phyloP scores from a whole-genome alignment of 2,329 filamentous ascomycete genomes.

The Aureobasidium mangrovei region DNA sequence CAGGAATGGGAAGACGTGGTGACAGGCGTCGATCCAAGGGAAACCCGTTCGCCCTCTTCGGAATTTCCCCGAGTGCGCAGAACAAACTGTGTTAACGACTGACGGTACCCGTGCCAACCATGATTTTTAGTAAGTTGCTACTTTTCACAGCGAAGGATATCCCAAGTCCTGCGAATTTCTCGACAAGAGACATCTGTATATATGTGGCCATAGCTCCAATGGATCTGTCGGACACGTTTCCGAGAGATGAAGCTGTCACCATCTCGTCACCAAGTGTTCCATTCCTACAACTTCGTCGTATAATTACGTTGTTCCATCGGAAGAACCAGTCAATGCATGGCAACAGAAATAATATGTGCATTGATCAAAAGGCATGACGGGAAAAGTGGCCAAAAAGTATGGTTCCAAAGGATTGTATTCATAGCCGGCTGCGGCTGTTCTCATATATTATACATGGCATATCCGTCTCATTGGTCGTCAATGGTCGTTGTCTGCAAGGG shows the following conservation, averaged over 20 bases:
- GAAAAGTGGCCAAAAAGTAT: not conserved
- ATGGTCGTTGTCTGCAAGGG: not conserved
- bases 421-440: conserved; percentile 6
- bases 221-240: not conserved
- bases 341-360: not conserved
- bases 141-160: no score
- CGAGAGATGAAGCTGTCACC: not conserved
- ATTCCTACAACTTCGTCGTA: no score
- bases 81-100: not conserved
- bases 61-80: no score
- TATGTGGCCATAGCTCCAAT: not conserved
- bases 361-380: not conserved
- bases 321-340: not conserved
- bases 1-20: no score
- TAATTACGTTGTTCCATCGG: no score
- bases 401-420: not conserved
- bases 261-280: not conserved
- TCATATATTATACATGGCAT: not conserved
- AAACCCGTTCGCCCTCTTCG: no score
- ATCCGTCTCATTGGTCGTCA: not conserved
- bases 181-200: not conserved
- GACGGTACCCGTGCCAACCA: not conserved
- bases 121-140: no score
- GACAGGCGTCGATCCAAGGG: no score
- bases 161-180: not conserved